Evolutionary conservation across 306 rosid genomes (phyloP).

Genomic region (Inga leiocalycina): DNA sequence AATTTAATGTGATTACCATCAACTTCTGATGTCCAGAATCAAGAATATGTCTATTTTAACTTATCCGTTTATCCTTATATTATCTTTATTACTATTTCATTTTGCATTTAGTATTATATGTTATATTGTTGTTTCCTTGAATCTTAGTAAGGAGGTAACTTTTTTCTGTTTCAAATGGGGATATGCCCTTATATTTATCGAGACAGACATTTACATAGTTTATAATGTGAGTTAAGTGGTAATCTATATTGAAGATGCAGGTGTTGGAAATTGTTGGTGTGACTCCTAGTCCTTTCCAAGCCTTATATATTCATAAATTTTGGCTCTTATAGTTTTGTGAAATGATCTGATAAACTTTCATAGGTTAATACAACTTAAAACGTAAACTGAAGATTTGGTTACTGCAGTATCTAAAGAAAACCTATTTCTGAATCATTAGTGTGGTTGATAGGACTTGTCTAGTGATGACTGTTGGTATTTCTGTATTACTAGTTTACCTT

Average conservation of each 20-base stretch:
- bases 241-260: neutral
- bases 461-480: neutral
- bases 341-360: neutral
- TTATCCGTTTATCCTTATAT: neutral
- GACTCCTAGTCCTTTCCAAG: neutral
- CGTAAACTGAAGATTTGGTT: neutral
- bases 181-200: neutral
- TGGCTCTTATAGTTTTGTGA: neutral
- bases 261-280: neutral
- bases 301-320: neutral
- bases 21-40: constrained; percentile 1
- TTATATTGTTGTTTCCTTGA: neutral
- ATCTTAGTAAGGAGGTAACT: neutral
- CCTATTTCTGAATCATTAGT: neutral
- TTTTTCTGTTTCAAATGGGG: constrained; percentile 6
- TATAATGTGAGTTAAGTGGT: neutral
- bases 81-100: neutral
- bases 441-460: neutral
- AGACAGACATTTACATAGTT: neutral
- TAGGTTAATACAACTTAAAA: neutral
- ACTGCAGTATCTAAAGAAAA: neutral
- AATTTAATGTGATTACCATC: neutral
- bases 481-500: neutral
- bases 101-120: neutral
- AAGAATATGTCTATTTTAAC: neutral